Base-by-base conservation (phyloP, 2,329 filamentous ascomycete genomes). In the Cordyceps fumosorosea region DNA sequence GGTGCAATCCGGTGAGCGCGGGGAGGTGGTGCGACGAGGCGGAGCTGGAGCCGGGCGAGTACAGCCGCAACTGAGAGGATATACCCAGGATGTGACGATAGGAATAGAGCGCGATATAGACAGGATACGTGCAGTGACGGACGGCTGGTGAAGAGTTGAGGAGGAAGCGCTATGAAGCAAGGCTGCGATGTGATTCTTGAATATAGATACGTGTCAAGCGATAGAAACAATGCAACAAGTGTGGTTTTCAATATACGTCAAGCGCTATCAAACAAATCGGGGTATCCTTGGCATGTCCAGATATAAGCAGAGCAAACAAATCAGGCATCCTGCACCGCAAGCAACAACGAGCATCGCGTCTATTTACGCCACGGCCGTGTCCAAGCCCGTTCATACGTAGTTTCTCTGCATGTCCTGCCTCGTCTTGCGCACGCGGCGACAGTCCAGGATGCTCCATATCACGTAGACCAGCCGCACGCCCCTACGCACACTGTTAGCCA, bases 1-100 rank as follows among this genome's bases (percentile, higher is more conserved):
- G 69, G 47, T 75, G 73, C 60, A 75, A 76, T 63, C 73, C 73
- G 7, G 68, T 72, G 18, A 69, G 62, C 54, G 64, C 62, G 18
- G 45, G 55, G 48, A 55, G 56, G 40, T 40, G 55, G 2, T 71
- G 70, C 29, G 65, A 64, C 26, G 66, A 67, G 40, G 59, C 37
- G 24, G 20, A 32, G 51, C 52, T 69, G 59, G 66, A 69, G 65
- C 67, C 67, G 11, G 62, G 44, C 11, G 64, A 64, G 52, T 68
- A 68, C 11, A 56, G 63, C 8, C 56, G 54, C 20, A 65, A 67
- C 53, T 67, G 37, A 66, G 42, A 45, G 44, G 44, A 44, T 37
- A 37, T 37, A 37, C 34, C 34, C 34, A 37, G 34, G 22, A 14
- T 18, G 11, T 18, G 37, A 20, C n/a, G n/a, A n/a, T n/a, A n/a